Base-by-base conservation (phyloP, 345 rosid species). In the Acer campestre region DNA sequence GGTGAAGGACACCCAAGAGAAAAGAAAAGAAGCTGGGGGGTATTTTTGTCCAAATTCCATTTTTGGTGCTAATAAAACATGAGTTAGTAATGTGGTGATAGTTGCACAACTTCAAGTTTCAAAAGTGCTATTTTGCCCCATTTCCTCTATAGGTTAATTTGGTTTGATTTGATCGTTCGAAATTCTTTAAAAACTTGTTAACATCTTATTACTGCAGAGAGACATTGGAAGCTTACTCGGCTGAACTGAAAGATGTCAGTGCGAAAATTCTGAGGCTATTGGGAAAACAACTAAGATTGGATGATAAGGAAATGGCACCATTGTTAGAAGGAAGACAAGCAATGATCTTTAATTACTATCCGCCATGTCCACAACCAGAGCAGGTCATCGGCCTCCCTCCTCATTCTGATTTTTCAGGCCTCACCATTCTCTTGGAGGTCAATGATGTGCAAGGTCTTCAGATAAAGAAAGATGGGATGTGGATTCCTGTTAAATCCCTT, bases 381-480 rank as follows among this genome's bases (percentile, higher is more conserved):
- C 79, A 75, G 44, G 81, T 77, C 6, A 79, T 80, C 6, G 89
- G 90, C 42, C 78, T 82, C 12, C 72, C 51, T 61, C 79, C 89
- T 51, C 89, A 85, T 70, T 85, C 84, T 0, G 76, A 75, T 10
- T 23, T 31, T 3, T 2, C 0, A 13, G 71, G 49, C 8, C 22
- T 75, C 5, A 71, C 79, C 11, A 70, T 82, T 46, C 79, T 78
- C 18, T 65, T 78, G 35, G 79, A 82, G 38, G 14, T 75, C 73
- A 82, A 78, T 46, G 79, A 71, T 18, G 53, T 46, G n/a, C 79
- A 78, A 48, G 84, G 79, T 2, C 81, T 75, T 38, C 92, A 91
- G 68, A 88, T 91, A 40, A 88, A 83, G 62, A 86, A 55, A 73
- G 85, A 85, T 58, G 87, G 81, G 4, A 59, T 71, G 0, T 91